These are phyloP conservation scores for Suillus sp. DNA, from an alignment of 768 basidiomycete genomes.

Conservation along the genomic window DNA sequence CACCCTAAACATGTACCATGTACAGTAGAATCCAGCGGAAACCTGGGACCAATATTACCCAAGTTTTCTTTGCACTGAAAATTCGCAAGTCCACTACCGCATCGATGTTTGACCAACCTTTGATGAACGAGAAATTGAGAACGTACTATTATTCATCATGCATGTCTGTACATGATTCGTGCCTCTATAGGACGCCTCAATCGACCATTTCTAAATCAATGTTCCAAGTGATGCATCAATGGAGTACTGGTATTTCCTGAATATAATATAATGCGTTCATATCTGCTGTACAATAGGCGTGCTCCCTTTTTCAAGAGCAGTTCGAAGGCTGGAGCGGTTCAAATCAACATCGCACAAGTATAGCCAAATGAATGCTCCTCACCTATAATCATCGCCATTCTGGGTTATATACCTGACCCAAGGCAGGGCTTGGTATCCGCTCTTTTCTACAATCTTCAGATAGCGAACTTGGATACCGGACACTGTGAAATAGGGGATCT, in stretches of 20 bases:
- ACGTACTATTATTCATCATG: background rate
- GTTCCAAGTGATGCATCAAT: background rate
- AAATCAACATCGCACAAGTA: background rate
- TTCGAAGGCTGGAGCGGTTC: conserved; percentile 53
- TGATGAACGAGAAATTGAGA: background rate
- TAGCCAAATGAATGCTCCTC: conserved; percentile 14
- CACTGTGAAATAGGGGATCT: conserved; percentile 98
- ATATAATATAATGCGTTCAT: conserved; percentile 31
- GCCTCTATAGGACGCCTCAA: background rate
- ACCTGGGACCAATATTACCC: background rate
- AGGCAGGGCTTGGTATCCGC: conserved; percentile 93
- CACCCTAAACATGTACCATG: background rate
- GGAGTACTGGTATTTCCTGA: conserved; percentile 16
- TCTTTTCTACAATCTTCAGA: conserved; percentile 98
- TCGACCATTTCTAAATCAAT: background rate
- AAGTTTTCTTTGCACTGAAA: background rate
- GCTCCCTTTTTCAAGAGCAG: conserved; percentile 74
- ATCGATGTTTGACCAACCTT: background rate
- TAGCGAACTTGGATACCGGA: conserved; percentile 98
- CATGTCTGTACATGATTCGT: background rate
- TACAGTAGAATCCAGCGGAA: background rate
- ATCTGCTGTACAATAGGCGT: conserved; percentile 51
- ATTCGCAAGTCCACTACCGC: background rate
- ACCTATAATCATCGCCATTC: conserved; percentile 93
- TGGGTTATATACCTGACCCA: conserved; percentile 96